phyloP scores from a whole-genome alignment of 2,329 filamentous ascomycete genomes.

The Biscogniauxia mediterranea region DNA sequence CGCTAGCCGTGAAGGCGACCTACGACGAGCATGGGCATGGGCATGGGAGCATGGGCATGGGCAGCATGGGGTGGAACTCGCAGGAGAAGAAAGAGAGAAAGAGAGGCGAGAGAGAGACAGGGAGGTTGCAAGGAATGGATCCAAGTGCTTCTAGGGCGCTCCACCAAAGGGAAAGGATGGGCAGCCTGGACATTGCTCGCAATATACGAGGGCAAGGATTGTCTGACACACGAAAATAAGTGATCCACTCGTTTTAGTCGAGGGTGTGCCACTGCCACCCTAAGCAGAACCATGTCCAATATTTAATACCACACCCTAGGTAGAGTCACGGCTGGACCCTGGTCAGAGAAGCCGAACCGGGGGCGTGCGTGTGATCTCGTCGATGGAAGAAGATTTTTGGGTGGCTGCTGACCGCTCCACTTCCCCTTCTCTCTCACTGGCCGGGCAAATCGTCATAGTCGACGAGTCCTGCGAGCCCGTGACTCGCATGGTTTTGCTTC shows the following conservation, averaged over 20 bases:
- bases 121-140: slow-evolving; percentile 29
- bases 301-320: slow-evolving; percentile 29
- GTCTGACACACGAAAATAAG: slow-evolving; percentile 51
- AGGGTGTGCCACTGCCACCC: slow-evolving; percentile 28
- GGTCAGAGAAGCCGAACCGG: slow-evolving; percentile 17
- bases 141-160: slow-evolving; percentile 32
- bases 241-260: slow-evolving; percentile 32
- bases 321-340: slow-evolving; percentile 18
- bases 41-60: background rate
- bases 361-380: slow-evolving; percentile 30
- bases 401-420: slow-evolving; percentile 30
- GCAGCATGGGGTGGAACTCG: slow-evolving; percentile 17
- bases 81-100: slow-evolving; percentile 15
- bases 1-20: slow-evolving; percentile 33
- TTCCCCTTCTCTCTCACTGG: slow-evolving; percentile 29
- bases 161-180: slow-evolving; percentile 27
- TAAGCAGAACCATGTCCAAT: slow-evolving; percentile 28
- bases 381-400: slow-evolving; percentile 10
- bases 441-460: slow-evolving; percentile 33
- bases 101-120: slow-evolving; percentile 5
- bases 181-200: slow-evolving; percentile 33
- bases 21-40: slow-evolving; percentile 2
- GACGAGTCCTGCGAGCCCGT: slow-evolving; percentile 25
- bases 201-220: slow-evolving; percentile 51
- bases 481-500: slow-evolving; percentile 34